Conservation (phyloP, 345 rosid genomes). For the Salix udensis region DNA sequence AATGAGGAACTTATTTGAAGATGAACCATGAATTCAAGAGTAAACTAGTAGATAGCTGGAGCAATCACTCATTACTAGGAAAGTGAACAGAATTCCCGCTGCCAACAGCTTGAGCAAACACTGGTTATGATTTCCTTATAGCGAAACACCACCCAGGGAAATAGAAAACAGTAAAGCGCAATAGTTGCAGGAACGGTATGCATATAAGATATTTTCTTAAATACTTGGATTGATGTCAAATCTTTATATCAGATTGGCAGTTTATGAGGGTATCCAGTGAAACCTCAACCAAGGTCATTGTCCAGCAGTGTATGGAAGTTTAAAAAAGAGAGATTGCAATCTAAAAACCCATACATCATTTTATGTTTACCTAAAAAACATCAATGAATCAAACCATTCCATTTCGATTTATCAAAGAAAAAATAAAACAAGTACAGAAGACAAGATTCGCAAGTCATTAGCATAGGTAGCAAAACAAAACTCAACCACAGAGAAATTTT, state of each 20-base stretch:
- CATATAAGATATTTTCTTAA: not conserved
- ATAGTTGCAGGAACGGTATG: not conserved
- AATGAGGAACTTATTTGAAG: not conserved
- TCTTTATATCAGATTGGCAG: not conserved
- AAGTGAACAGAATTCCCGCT: not conserved
- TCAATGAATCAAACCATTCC: not conserved
- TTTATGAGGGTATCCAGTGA: not conserved
- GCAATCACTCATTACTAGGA: not conserved
- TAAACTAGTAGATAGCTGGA: not conserved
- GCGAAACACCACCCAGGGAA: not conserved
- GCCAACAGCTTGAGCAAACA: not conserved
- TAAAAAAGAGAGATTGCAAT: not conserved
- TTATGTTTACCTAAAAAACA: not conserved
- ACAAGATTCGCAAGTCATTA: not conserved
- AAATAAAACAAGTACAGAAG: not conserved
- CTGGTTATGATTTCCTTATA: not conserved
- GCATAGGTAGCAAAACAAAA: not conserved
- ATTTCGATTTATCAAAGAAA: not conserved
- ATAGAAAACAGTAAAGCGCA: not conserved
- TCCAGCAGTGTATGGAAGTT: not conserved
- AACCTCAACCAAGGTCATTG: not conserved
- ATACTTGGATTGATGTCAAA: not conserved
- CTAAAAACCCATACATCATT: not conserved
- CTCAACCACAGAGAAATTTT: not conserved
- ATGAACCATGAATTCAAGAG: not conserved